Evolutionary conservation across 2,329 filamentous ascomycete species (phyloP).

Genomic region (Penicillium freii): DNA sequence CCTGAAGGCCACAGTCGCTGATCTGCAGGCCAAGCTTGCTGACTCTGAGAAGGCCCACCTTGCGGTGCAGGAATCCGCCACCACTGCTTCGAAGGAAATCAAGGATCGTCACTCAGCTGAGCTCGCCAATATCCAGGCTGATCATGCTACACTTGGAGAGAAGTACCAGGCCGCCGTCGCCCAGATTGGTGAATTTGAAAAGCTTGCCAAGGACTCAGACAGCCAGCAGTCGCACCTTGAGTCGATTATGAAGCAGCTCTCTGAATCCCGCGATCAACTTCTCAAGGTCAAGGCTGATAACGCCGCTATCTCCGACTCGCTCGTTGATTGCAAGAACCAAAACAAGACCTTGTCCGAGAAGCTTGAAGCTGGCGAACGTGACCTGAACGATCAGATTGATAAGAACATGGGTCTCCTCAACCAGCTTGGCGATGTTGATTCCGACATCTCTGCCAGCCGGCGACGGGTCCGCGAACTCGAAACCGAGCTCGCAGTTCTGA

Average conservation of each 20-base stretch:
- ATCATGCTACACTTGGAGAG: constrained; percentile 48
- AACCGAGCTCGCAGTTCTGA: constrained; percentile 38
- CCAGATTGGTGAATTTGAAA: constrained; percentile 78
- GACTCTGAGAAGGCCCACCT: constrained; percentile 49
- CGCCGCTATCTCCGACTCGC: constrained; percentile 30
- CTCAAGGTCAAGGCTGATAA: constrained; percentile 32
- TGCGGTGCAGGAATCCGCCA: constrained; percentile 44
- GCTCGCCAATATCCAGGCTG: constrained; percentile 44
- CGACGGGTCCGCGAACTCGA: constrained; percentile 42
- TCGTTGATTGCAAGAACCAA: constrained; percentile 32
- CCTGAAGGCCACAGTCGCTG: constrained; percentile 43
- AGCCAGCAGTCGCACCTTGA: constrained; percentile 65
- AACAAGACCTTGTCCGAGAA: constrained; percentile 36
- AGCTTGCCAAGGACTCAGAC: constrained; percentile 78
- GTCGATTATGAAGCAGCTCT: constrained; percentile 56
- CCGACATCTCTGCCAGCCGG: constrained; percentile 35
- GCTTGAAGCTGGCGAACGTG: constrained; percentile 34
- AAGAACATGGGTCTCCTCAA: constrained; percentile 43
- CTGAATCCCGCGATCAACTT: constrained; percentile 36
- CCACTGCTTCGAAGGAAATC: constrained; percentile 16
- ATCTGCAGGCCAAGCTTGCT: constrained; percentile 64
- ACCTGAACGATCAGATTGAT: constrained; percentile 41
- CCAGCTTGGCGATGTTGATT: constrained; percentile 41
- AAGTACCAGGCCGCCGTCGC: constrained; percentile 35
- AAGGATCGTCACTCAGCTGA: constrained; percentile 44